phyloP scores from a whole-genome alignment of 208 protist genomes.

The Crithidia bombi region DNA sequence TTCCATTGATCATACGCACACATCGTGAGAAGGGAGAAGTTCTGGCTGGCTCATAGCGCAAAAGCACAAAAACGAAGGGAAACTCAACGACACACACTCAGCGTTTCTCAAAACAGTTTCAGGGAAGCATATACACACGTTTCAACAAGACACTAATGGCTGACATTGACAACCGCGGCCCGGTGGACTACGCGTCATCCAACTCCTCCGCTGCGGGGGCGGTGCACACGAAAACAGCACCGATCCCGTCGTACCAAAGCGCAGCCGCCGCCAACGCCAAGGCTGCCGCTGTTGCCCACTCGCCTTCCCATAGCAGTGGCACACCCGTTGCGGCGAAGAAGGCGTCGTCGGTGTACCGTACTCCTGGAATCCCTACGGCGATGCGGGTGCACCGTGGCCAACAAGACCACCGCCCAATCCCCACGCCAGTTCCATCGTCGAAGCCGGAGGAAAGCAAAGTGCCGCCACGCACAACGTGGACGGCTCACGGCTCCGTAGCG shows the following conservation, averaged over 20 bases:
- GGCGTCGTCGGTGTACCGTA: slow-evolving; percentile 5
- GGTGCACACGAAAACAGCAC: not conserved
- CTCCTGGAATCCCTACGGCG: not conserved
- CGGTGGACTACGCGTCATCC: slow-evolving; percentile 7
- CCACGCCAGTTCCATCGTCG: not conserved
- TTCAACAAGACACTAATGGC: not conserved
- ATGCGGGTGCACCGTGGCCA: slow-evolving; percentile 5
- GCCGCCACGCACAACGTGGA: slow-evolving; percentile 1
- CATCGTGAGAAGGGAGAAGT: too few species aligned
- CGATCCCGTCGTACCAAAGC: not conserved
- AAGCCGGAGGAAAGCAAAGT: not conserved
- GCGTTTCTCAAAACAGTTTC: too few species aligned
- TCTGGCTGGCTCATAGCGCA: too few species aligned
- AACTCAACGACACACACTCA: too few species aligned
- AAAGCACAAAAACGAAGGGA: too few species aligned
- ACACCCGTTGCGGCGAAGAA: slow-evolving; percentile 11
- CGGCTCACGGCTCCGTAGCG: not conserved
- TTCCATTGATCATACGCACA: too few species aligned
- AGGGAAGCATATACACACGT: not conserved
- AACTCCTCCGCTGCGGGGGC: slow-evolving; percentile 8
- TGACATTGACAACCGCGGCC: not conserved
- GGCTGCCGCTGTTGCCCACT: not conserved
- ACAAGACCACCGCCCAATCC: not conserved
- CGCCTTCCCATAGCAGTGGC: not conserved
- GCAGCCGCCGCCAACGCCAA: slow-evolving; percentile 8